Evolutionary conservation across 129 eudicot genomes (phyloP).

Genomic region (Heracleum sosnowskyi): DNA sequence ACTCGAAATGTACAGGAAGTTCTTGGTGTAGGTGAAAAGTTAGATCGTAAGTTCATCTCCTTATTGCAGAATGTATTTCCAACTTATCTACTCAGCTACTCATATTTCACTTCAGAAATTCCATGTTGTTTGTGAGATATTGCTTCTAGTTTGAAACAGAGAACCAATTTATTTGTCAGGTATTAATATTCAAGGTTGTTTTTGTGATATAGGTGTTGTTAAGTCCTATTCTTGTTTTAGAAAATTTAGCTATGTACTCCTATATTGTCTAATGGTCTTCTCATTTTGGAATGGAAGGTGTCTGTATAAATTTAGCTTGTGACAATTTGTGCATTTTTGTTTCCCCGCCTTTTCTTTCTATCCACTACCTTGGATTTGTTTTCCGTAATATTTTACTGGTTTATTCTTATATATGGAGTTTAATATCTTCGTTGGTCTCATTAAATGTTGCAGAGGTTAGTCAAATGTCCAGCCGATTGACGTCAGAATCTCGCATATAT

Average conservation of each 20-base stretch:
- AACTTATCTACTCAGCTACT: neutral
- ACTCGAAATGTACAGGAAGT: constrained; percentile 99
- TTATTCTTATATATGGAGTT: neutral
- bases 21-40: constrained; percentile 98
- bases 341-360: neutral
- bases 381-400: neutral
- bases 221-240: neutral
- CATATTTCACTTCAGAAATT: neutral
- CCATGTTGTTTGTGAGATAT: neutral
- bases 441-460: constrained; percentile 84
- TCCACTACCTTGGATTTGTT: neutral
- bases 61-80: too few species aligned
- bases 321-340: neutral
- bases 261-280: neutral
- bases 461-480: constrained; percentile 98
- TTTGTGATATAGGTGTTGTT: neutral
- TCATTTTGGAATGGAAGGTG: neutral
- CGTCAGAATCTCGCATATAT: constrained; percentile 94
- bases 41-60: constrained; percentile 95
- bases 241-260: neutral
- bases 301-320: neutral
- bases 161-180: neutral
- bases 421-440: neutral
- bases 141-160: neutral
- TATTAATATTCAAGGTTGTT: neutral